phyloP scores from a whole-genome alignment of 1,284 basidiomycete genomes.

The Phellopilus nigrolimitatus region DNA sequence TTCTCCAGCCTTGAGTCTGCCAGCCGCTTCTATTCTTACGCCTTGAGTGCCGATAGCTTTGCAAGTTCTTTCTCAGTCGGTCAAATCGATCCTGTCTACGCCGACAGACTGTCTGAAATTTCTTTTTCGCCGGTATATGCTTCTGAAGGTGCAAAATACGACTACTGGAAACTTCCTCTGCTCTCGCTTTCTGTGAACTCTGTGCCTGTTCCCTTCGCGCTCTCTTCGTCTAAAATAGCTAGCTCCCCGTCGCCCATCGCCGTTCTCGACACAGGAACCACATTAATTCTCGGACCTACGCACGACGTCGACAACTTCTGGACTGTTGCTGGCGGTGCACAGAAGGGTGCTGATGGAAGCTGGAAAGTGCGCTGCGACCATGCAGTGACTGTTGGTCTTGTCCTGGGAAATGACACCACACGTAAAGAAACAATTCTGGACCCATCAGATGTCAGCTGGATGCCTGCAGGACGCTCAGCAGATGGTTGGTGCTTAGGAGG shows the following conservation, averaged over 20 bases:
- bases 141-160: conserved; percentile 35
- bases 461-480: conserved; percentile 22
- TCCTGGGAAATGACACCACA: conserved; percentile 38
- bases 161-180: conserved; percentile 57
- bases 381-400: conserved; percentile 41
- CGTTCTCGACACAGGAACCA: conserved; percentile 56
- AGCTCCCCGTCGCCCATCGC: conserved; percentile 42
- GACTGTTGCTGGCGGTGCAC: conserved; percentile 38
- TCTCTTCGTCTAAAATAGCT: conserved; percentile 44
- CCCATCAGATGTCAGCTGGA: conserved; percentile 51
- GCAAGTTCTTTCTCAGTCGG: conserved; percentile 51
- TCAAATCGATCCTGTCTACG: conserved; percentile 39
- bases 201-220: conserved; percentile 28
- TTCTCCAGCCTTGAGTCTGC: conserved; percentile 39
- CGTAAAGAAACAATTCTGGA: conserved; percentile 42
- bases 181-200: conserved; percentile 42
- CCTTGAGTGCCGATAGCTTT: conserved; percentile 37
- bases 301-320: conserved; percentile 49
- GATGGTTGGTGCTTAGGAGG: conserved; percentile 55
- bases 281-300: conserved; percentile 50
- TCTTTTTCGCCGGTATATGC: conserved; percentile 40
- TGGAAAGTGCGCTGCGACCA: conserved; percentile 53
- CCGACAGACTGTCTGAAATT: conserved; percentile 34
- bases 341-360: conserved; percentile 34
- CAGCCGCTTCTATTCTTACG: conserved; percentile 47